Evolutionary conservation across 345 rosid species (phyloP).

Genomic region (Aethionema arabicum): DNA sequence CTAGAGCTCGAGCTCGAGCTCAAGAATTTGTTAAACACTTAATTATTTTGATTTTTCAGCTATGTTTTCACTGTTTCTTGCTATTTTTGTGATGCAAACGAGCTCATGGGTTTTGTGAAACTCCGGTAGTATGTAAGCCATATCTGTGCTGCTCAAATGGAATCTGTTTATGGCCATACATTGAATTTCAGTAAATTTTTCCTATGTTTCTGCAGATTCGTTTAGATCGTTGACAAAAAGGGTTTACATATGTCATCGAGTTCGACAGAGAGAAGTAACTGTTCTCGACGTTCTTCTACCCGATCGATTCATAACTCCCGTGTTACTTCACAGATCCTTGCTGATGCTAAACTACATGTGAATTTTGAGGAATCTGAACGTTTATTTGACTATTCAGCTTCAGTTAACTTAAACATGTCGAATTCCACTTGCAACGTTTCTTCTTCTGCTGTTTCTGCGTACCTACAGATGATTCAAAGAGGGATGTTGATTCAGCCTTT

Average conservation of each 20-base stretch:
- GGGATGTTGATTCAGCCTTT: constrained; percentile 72
- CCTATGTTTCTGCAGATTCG: constrained; percentile 13
- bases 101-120: no score
- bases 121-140: background rate
- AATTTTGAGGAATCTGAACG: constrained; percentile 64
- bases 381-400: constrained; percentile 67
- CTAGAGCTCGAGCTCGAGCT: no score
- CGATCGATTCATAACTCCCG: constrained; percentile 49
- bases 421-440: constrained; percentile 58
- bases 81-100: no score
- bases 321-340: constrained; percentile 59
- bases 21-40: no score
- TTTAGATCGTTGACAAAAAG: constrained; percentile 25
- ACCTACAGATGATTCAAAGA: constrained; percentile 78
- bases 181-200: background rate
- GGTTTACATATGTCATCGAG: constrained; percentile 53
- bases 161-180: background rate
- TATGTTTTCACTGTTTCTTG: no score
- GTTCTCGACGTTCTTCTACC: constrained; percentile 55
- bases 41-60: no score
- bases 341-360: constrained; percentile 69
- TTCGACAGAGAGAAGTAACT: constrained; percentile 44
- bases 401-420: constrained; percentile 52
- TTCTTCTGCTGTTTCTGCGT: constrained; percentile 60
- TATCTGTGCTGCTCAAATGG: background rate